Percentiles rank a stretch among this genome's conserved stretches.
These are phyloP conservation scores for Diospyros lotus DNA, from an alignment of 148 eudicot genomes.

Conservation along the genomic window DNA sequence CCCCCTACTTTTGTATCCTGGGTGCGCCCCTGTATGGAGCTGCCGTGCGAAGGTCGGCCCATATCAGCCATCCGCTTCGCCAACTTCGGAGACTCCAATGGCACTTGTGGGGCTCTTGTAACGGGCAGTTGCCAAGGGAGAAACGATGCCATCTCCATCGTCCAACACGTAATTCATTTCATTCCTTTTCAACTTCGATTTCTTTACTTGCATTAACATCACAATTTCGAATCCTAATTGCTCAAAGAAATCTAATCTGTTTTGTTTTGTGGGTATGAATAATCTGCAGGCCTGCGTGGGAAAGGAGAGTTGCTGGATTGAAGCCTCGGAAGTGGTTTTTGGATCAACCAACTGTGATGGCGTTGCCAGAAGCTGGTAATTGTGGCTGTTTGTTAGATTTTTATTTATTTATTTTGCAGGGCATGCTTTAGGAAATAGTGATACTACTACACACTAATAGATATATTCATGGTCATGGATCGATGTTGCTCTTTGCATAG, in stretches of 20 bases:
- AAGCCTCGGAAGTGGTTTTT: constrained; percentile 30
- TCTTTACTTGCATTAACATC: background rate
- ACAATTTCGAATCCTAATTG: background rate
- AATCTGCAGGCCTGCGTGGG: constrained; percentile 38
- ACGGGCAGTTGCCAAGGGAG: constrained; percentile 37
- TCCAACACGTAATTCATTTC: constrained; percentile 23
- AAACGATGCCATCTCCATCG: constrained; percentile 27
- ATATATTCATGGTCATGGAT: too few species aligned
- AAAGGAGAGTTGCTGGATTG: constrained; percentile 33
- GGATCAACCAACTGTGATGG: constrained; percentile 27
- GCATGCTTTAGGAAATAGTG: too few species aligned
- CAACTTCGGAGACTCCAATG: constrained; percentile 40
- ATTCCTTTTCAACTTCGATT: too few species aligned
- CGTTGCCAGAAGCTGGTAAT: constrained; percentile 33
- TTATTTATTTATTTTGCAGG: too few species aligned
- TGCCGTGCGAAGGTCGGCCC: constrained; percentile 40
- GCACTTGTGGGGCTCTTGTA: constrained; percentile 41
- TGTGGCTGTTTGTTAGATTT: constrained; percentile 37
- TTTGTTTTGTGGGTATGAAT: background rate
- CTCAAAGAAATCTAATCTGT: too few species aligned
- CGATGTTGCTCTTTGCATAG: too few species aligned
- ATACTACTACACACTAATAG: too few species aligned
- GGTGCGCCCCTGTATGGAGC: too few species aligned
- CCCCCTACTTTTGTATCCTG: too few species aligned
- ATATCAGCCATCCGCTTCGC: constrained; percentile 47